Percentiles rank a stretch among this genome's conserved stretches.
These are phyloP conservation scores for Penicillium verhagenii DNA, from an alignment of 495 filamentous ascomycete species.

Conservation along the genomic window DNA sequence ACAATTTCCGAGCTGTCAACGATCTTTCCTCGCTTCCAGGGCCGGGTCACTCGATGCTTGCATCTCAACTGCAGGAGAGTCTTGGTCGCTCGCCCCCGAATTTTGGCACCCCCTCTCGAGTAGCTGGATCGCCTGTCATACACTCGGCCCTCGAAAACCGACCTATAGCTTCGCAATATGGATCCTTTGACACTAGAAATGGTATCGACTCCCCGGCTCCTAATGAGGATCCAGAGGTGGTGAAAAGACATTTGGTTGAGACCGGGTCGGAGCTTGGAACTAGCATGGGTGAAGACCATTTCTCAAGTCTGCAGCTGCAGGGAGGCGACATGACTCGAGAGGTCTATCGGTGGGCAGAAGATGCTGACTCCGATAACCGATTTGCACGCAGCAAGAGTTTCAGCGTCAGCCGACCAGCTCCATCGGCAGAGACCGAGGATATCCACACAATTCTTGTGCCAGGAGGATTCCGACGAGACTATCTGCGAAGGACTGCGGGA, in stretches of 20 bases:
- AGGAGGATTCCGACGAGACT: constrained; percentile 90
- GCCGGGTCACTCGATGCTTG: constrained; percentile 73
- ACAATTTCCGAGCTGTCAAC: constrained; percentile 37
- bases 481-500: constrained; percentile 64
- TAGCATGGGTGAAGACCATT: constrained; percentile 66
- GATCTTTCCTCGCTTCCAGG: constrained; percentile 52
- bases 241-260: constrained; percentile 75
- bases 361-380: constrained; percentile 59
- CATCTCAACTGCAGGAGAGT: constrained; percentile 68
- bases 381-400: constrained; percentile 76
- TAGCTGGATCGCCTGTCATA: constrained; percentile 54
- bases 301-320: constrained; percentile 87
- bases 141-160: constrained; percentile 44
- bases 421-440: constrained; percentile 74
- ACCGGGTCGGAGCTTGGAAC: constrained; percentile 41
- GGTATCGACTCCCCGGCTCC: constrained; percentile 44
- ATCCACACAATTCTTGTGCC: constrained; percentile 87
- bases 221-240: constrained; percentile 76
- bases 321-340: constrained; percentile 92
- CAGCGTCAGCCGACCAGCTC: constrained; percentile 68
- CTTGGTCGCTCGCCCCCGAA: constrained; percentile 51
- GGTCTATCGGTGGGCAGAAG: constrained; percentile 92
- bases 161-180: constrained; percentile 65
- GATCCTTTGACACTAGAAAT: constrained; percentile 69
- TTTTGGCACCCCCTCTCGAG: constrained; percentile 52